Conservation (phyloP, 2,329 filamentous ascomycete genomes). For the Cercospora sp. region DNA sequence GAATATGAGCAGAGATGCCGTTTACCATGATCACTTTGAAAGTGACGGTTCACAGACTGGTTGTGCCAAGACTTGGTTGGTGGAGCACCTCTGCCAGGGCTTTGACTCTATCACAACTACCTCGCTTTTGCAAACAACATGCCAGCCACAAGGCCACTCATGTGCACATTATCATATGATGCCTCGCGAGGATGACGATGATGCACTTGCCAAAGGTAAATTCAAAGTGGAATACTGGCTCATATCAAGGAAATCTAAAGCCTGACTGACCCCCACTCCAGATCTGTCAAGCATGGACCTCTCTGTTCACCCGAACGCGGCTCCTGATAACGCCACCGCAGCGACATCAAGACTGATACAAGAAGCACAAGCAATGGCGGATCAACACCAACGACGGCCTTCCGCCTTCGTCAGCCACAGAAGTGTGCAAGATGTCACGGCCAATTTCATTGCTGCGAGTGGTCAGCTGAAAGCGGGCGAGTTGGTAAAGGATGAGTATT, state of each 20-base stretch:
- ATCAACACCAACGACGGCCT: neutral
- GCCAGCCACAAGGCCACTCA: neutral
- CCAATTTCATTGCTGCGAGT: constrained; percentile 38
- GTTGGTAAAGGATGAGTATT: constrained; percentile 88
- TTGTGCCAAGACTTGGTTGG: neutral
- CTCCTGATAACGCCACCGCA: neutral
- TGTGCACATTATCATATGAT: neutral
- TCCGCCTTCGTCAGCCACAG: constrained; percentile 6
- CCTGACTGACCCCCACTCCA: neutral
- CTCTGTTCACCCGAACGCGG: neutral
- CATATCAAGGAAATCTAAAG: neutral
- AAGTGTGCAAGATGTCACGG: constrained; percentile 38
- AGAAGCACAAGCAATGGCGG: constrained; percentile 30
- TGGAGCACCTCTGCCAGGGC: neutral
- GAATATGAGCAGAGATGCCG: neutral
- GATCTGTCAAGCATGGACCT: neutral
- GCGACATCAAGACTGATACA: constrained; percentile 24
- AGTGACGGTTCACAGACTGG: neutral
- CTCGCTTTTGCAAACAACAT: neutral
- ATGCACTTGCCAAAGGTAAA: neutral
- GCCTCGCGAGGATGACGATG: neutral
- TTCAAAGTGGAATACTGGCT: neutral
- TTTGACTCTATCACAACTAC: neutral
- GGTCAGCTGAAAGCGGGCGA: constrained; percentile 68
- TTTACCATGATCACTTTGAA: neutral